Evolutionary conservation across 768 basidiomycete genomes (phyloP).

Genomic region (Termitomyces bulborhizus): DNA sequence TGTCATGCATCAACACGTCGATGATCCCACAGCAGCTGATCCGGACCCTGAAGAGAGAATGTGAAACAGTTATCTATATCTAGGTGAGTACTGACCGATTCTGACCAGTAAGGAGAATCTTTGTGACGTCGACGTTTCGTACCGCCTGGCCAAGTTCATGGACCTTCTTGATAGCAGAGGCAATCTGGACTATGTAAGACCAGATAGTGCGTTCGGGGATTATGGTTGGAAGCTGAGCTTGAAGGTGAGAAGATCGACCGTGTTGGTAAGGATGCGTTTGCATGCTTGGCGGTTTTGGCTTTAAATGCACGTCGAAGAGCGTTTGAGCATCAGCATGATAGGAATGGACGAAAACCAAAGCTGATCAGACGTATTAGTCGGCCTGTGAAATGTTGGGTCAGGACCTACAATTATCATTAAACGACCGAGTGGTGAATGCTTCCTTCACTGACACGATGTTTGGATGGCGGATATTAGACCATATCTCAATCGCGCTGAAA

Average conservation of each 20-base stretch:
- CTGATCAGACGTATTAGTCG: conserved; percentile 30
- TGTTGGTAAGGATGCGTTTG: conserved; percentile 16
- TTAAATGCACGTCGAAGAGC: conserved; percentile 73
- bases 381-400: not conserved
- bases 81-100: conserved; percentile 53
- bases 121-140: conserved; percentile 78
- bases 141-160: conserved; percentile 80
- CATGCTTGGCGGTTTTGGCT: conserved; percentile 36
- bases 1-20: conserved; percentile 78
- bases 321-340: conserved; percentile 84
- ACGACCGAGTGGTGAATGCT: conserved; percentile 92
- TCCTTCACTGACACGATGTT: conserved; percentile 79
- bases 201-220: conserved; percentile 82
- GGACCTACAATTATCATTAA: conserved; percentile 83
- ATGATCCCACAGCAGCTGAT: conserved; percentile 82
- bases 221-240: conserved; percentile 18
- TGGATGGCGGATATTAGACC: conserved; percentile 83
- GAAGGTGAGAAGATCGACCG: conserved; percentile 18
- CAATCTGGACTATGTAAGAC: conserved; percentile 90
- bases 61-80: not conserved
- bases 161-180: conserved; percentile 77
- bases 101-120: conserved; percentile 83
- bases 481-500: conserved; percentile 76
- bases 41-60: conserved; percentile 51
- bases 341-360: conserved; percentile 87